Evolutionary conservation across 495 filamentous ascomycete genomes (phyloP).

Genomic region (Tricharina praecox): DNA sequence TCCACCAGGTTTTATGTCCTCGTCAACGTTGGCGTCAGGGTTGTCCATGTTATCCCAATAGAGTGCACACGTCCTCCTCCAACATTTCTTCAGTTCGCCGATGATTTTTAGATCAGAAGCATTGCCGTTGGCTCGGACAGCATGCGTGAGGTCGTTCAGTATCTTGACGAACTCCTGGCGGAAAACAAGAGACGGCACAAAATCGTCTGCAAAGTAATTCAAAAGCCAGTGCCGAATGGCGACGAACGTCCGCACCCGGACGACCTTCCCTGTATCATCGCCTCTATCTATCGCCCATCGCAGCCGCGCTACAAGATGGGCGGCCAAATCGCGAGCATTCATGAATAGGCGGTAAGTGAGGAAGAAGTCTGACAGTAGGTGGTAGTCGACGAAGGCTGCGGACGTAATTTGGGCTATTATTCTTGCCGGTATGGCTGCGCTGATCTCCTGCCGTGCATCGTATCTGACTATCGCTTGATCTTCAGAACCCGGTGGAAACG

Average conservation of each 20-base stretch:
- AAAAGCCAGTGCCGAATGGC: slow-evolving; percentile 95
- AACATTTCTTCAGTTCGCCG: slow-evolving; percentile 88
- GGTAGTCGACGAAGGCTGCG: slow-evolving; percentile 88
- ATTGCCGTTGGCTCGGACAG: slow-evolving; percentile 38
- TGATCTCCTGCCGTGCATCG: slow-evolving; percentile 53
- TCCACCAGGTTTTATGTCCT: slow-evolving; percentile 60
- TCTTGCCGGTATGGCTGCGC: slow-evolving; percentile 75
- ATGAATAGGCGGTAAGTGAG: slow-evolving; percentile 83
- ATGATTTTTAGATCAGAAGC: slow-evolving; percentile 79
- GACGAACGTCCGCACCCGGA: slow-evolving; percentile 88
- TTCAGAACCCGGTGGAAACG: slow-evolving; percentile 51
- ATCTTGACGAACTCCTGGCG: slow-evolving; percentile 64
- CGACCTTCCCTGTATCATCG: slow-evolving; percentile 77
- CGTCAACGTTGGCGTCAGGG: slow-evolving; percentile 37
- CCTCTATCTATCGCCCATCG: slow-evolving; percentile 68
- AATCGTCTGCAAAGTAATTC: slow-evolving; percentile 96
- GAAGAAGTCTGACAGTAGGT: slow-evolving; percentile 95
- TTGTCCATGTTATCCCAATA: slow-evolving; percentile 61
- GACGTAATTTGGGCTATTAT: slow-evolving; percentile 97
- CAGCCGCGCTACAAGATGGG: slow-evolving; percentile 67
- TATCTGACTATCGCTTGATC: slow-evolving; percentile 74
- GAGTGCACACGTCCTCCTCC: slow-evolving; percentile 73
- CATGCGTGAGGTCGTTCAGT: slow-evolving; percentile 56
- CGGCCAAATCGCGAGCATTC: slow-evolving; percentile 53
- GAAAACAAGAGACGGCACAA: slow-evolving; percentile 63